Base-by-base conservation (phyloP, 352 stramenopile species). In the Paralagenidium karlingii region DNA sequence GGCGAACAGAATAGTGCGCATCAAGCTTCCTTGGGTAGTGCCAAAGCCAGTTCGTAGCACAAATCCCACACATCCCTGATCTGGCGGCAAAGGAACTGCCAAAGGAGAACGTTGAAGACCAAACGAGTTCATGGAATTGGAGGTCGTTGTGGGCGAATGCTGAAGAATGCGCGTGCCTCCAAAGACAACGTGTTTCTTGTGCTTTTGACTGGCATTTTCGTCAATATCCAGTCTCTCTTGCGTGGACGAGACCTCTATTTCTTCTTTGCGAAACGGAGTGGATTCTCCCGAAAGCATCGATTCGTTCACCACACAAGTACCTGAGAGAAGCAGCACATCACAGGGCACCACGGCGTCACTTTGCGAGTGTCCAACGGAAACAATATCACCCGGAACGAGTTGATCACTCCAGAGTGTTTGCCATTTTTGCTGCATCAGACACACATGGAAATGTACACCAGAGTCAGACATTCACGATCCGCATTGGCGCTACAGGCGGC, bases 221-320 rank as follows among this genome's bases (percentile, higher is more conserved):
- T 73, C 54, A 0, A 73, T 45, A 11, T 24, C 28, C 5, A 63
- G 45, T 33, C 26, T 3, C 16, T 47, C 27, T 16, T 20, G 19
- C 10, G 29, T n/a, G 5, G 31, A 31, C 21, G 11, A 16, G 9
- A 39, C 11, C 6, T 31, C 16, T 15, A 52, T 47, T 11, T 46
- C 48, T 51, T 95, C 82, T 51, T 98, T 98, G 6, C 91, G 63
- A 49, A 98, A 70, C 5, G 91, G 89, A 10, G 96, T 67, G 6
- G 77, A 96, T 56, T 98, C 94, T 26, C 94, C 94, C 5, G 94
- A 97, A 16, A 98, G 67, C 68, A 97, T 95, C 9, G 94, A 90
- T 63, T 98, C 94, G 61, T 98, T 97, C 8, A 97, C 84, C 13
- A 98, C 81, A 42, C 74, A 91, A 26, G 54, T 68, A 13, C 94